Percentiles rank a stretch among this genome's conserved stretches.
Conservation (phyloP, 257 asterid species). For the Primulina huaijiensis region DNA sequence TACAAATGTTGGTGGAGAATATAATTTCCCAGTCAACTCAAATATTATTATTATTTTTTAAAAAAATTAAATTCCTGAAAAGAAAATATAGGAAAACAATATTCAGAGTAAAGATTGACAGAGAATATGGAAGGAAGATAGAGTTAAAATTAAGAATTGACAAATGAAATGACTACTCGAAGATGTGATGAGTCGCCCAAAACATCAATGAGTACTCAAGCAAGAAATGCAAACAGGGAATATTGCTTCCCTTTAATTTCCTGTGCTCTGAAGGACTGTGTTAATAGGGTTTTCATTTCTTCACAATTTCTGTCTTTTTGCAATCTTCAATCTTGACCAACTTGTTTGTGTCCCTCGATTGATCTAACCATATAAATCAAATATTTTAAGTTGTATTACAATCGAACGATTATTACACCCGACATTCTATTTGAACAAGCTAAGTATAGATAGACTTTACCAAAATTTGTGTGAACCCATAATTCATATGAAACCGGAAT, state of each 20-base stretch:
- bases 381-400: no score
- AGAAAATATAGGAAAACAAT: background rate
- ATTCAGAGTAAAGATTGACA: background rate
- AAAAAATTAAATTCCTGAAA: background rate
- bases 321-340: no score
- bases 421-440: no score
- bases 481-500: no score
- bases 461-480: no score
- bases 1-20: no score
- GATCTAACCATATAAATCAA: no score
- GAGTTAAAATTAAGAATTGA: conserved; percentile 34
- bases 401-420: no score
- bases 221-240: conserved; percentile 23
- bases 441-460: no score
- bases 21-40: no score
- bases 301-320: background rate
- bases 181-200: conserved; percentile 6
- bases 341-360: no score
- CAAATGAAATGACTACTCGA: conserved; percentile 42
- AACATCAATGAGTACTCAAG: conserved; percentile 25
- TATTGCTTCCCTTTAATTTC: conserved; percentile 17
- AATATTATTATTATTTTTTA: no score
- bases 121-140: conserved; percentile 27
- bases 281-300: conserved; percentile 25
- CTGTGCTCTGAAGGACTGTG: conserved; percentile 2